Percentiles rank a stretch among this genome's conserved stretches.
These are phyloP conservation scores for Mycena sanguinolenta DNA, from an alignment of 768 basidiomycete genomes.

Conservation along the genomic window DNA sequence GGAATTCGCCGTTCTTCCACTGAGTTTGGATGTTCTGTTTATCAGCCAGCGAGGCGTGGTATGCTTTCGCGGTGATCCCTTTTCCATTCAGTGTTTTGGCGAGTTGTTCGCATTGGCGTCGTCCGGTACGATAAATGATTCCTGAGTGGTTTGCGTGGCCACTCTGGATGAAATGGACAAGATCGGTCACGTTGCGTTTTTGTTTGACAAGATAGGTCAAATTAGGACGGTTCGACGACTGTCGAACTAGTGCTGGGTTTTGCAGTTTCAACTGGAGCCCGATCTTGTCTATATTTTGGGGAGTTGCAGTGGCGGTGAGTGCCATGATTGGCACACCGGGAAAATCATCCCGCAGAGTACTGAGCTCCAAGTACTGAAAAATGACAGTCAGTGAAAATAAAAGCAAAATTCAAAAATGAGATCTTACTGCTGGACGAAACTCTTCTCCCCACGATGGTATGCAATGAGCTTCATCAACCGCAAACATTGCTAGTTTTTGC, in stretches of 20 bases:
- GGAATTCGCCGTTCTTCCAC: conserved; percentile 9
- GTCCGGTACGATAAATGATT: conserved; percentile 17
- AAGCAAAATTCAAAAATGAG: background rate
- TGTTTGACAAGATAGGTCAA: conserved; percentile 70
- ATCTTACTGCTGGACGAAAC: background rate
- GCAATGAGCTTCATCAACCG: conserved; percentile 27
- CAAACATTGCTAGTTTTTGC: background rate
- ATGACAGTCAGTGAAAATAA: background rate
- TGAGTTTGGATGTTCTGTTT: background rate
- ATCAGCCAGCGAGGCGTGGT: background rate
- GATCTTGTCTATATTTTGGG: conserved; percentile 70
- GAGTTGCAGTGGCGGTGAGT: conserved; percentile 80
- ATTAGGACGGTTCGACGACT: conserved; percentile 81
- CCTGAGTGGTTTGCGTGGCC: background rate
- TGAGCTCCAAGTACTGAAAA: conserved; percentile 62
- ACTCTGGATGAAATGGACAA: conserved; percentile 3
- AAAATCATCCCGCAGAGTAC: conserved; percentile 66
- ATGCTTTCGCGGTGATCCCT: conserved; percentile 4
- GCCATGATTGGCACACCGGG: conserved; percentile 80
- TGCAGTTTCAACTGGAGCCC: conserved; percentile 63
- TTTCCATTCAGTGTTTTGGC: background rate
- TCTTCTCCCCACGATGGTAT: background rate
- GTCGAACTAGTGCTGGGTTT: conserved; percentile 60
- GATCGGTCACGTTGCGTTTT: conserved; percentile 49
- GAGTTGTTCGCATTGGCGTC: conserved; percentile 1